These are phyloP conservation scores for Kwoniella shivajii DNA, from an alignment of 1,284 basidiomycete species.

Conservation along the genomic window DNA sequence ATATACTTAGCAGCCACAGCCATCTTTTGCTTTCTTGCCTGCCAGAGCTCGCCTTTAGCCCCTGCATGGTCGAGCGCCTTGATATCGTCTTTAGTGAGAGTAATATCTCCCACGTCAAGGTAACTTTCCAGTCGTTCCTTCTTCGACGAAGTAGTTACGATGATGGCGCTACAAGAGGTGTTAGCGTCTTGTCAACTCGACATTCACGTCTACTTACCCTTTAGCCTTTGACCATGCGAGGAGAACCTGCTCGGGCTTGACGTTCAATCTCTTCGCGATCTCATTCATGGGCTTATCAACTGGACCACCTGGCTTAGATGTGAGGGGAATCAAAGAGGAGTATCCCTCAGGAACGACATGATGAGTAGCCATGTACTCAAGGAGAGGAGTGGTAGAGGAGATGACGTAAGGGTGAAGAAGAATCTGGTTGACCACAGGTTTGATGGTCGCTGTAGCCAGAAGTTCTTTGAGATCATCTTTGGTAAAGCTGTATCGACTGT, in stretches of 20 bases:
- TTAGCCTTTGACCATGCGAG: conserved; percentile 54
- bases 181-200: background rate
- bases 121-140: conserved; percentile 68
- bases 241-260: conserved; percentile 67
- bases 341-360: conserved; percentile 71
- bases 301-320: conserved; percentile 64
- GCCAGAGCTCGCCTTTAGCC: conserved; percentile 20
- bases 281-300: conserved; percentile 65
- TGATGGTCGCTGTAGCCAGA: conserved; percentile 61
- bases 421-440: conserved; percentile 75
- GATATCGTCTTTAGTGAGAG: conserved; percentile 50
- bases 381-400: conserved; percentile 59
- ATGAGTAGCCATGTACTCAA: conserved; percentile 63
- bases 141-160: conserved; percentile 69
- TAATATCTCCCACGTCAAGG: conserved; percentile 60
- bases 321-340: conserved; percentile 67
- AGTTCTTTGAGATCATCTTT: conserved; percentile 62
- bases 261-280: conserved; percentile 62
- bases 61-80: conserved; percentile 53
- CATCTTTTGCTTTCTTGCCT: conserved; percentile 14
- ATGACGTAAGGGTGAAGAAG: conserved; percentile 71
- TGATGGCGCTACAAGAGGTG: conserved; percentile 32
- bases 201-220: conserved; percentile 24
- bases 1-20: conserved; percentile 9
- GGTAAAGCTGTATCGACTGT: conserved; percentile 54